Evolutionary conservation across 2,329 filamentous ascomycete genomes (phyloP).

Genomic region (Botryotinia narcissicola): DNA sequence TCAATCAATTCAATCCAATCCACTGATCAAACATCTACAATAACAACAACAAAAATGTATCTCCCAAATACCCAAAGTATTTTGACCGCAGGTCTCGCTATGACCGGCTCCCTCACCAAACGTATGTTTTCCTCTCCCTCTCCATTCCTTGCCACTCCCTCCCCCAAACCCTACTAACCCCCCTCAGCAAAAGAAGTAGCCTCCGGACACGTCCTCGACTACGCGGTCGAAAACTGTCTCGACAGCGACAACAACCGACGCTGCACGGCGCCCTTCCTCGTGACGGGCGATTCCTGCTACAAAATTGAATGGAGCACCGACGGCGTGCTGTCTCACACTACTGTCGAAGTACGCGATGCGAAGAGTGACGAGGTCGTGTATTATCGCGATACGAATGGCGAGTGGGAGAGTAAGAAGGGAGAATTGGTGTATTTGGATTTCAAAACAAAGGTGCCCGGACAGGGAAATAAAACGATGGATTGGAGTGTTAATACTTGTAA

Average conservation of each 20-base stretch:
- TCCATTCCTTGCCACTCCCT: not conserved
- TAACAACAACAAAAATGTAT: slow-evolving; percentile 27
- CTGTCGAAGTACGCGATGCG: slow-evolving; percentile 42
- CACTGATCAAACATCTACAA: not conserved
- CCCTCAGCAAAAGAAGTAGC: slow-evolving; percentile 29
- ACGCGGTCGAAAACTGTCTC: slow-evolving; percentile 44
- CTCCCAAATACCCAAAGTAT: slow-evolving; percentile 31
- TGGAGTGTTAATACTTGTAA: slow-evolving; percentile 44
- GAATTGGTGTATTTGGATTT: slow-evolving; percentile 48
- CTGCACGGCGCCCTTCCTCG: slow-evolving; percentile 42
- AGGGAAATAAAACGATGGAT: slow-evolving; percentile 46
- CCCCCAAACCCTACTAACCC: slow-evolving; percentile 16
- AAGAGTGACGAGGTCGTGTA: slow-evolving; percentile 44
- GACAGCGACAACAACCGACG: slow-evolving; percentile 41
- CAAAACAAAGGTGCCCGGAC: slow-evolving; percentile 46
- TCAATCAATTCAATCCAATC: not conserved
- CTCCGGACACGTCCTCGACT: slow-evolving; percentile 44
- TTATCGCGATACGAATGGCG: slow-evolving; percentile 47
- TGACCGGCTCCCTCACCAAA: slow-evolving; percentile 27
- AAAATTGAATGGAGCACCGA: slow-evolving; percentile 43
- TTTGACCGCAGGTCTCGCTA: slow-evolving; percentile 29
- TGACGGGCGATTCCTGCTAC: slow-evolving; percentile 43
- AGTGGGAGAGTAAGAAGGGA: slow-evolving; percentile 46
- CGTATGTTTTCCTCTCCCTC: slow-evolving; percentile 18
- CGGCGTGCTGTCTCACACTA: slow-evolving; percentile 43